phyloP scores from a whole-genome alignment of 2,329 filamentous ascomycete species.

The Fusarium burgessii region DNA sequence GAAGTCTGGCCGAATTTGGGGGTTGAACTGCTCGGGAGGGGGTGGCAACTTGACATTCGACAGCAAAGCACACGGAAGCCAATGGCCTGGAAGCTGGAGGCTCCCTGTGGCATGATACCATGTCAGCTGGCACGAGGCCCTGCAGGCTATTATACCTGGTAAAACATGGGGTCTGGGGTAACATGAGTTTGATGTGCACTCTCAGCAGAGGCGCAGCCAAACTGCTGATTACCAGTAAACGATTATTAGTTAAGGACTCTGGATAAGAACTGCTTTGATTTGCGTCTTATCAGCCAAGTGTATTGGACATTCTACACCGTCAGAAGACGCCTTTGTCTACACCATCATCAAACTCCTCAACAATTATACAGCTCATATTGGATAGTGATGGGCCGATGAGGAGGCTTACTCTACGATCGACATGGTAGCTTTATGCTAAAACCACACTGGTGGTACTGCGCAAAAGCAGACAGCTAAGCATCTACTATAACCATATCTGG shows the following conservation, averaged over 20 bases:
- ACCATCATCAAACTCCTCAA: background rate
- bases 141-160: constrained; percentile 23
- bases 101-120: constrained; percentile 29
- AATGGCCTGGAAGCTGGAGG: constrained; percentile 10
- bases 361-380: background rate
- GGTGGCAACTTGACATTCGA: constrained; percentile 13
- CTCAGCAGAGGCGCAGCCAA: constrained; percentile 20
- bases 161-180: constrained; percentile 40
- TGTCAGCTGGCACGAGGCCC: constrained; percentile 30
- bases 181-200: constrained; percentile 13
- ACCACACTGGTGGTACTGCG: constrained; percentile 1
- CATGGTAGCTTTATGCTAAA: background rate
- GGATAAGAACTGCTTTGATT: background rate
- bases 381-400: background rate
- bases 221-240: constrained; percentile 22
- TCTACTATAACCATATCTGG: background rate
- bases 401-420: background rate
- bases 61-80: constrained; percentile 19
- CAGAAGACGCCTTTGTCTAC: constrained; percentile 18
- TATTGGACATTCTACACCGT: background rate
- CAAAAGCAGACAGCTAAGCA: background rate
- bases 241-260: constrained; percentile 4
- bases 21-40: constrained; percentile 6
- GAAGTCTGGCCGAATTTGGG: constrained; percentile 38
- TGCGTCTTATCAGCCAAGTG: constrained; percentile 3